Evolutionary conservation across 176 grass and related monocot species (phyloP).

Genomic region (Chloris gayana): DNA sequence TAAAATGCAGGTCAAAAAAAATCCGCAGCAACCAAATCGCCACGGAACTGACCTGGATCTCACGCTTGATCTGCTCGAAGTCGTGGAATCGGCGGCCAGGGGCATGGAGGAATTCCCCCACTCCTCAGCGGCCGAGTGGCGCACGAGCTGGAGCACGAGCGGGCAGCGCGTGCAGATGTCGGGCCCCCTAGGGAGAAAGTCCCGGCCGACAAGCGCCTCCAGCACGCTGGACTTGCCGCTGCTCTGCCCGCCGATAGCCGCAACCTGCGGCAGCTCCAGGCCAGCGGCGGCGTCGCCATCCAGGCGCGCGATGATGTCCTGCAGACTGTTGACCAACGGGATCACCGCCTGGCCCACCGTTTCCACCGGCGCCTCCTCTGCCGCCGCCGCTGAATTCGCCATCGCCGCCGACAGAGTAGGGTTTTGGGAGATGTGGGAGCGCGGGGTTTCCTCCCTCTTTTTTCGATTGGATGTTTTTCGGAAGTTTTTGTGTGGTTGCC

Average conservation of each 20-base stretch:
- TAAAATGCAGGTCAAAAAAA: constrained; percentile 15
- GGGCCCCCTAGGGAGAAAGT: constrained; percentile 83
- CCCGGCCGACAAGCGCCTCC: constrained; percentile 86
- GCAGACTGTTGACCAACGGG: constrained; percentile 70
- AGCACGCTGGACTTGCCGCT: constrained; percentile 97
- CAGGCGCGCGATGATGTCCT: constrained; percentile 74
- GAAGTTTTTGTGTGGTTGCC: too few relatives aligned
- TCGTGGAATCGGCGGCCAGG: constrained; percentile 68
- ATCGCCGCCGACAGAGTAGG: constrained; percentile 38
- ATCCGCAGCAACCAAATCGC: not conserved
- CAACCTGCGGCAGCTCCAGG: constrained; percentile 84
- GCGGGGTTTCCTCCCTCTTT: not conserved
- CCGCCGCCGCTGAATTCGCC: constrained; percentile 42
- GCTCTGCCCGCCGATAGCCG: constrained; percentile 84
- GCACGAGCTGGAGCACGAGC: constrained; percentile 87
- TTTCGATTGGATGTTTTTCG: not conserved
- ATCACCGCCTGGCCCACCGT: constrained; percentile 59
- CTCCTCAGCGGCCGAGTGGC: constrained; percentile 57
- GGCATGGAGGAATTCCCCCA: constrained; percentile 88
- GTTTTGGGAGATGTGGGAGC: constrained; percentile 37
- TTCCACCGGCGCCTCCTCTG: constrained; percentile 27
- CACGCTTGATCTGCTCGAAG: constrained; percentile 79
- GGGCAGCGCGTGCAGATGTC: constrained; percentile 86
- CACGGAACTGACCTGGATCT: constrained; percentile 72
- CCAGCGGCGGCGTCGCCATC: constrained; percentile 50